phyloP scores from a whole-genome alignment of 2,329 filamentous ascomycete genomes.

The Cladosporium oxysporum region DNA sequence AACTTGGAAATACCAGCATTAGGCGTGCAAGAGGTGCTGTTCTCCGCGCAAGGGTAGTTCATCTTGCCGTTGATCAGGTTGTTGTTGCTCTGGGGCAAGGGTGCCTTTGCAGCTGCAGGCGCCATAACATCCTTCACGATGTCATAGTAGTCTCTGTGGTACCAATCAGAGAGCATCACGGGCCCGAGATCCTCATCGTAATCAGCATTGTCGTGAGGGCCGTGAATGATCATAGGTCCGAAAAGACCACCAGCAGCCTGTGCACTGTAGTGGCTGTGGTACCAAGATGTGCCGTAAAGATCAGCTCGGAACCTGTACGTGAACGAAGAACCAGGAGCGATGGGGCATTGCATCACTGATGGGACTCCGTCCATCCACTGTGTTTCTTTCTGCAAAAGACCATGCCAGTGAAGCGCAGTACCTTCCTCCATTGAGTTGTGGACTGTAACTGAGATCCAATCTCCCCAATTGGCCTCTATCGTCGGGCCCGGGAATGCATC shows the following conservation, averaged over 20 bases:
- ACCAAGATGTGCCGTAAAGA: conserved; percentile 46
- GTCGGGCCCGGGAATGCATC: conserved; percentile 34
- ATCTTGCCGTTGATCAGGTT: conserved; percentile 39
- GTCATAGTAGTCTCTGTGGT: conserved; percentile 38
- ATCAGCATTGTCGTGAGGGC: conserved; percentile 41
- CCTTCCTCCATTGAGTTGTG: conserved; percentile 43
- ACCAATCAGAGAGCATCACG: conserved; percentile 48
- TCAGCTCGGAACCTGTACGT: conserved; percentile 44
- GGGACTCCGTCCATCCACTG: conserved; percentile 55
- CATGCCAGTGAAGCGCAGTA: conserved; percentile 57
- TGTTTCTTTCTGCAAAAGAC: conserved; percentile 52
- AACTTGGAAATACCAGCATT: conserved; percentile 39
- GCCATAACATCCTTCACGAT: conserved; percentile 37
- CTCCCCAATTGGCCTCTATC: conserved; percentile 40
- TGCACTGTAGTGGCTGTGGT: conserved; percentile 45
- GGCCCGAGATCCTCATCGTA: conserved; percentile 50
- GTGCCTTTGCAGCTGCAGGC: conserved; percentile 24
- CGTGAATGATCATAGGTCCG: conserved; percentile 47
- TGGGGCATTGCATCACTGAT: conserved; percentile 49
- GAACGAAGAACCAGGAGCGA: conserved; percentile 40
- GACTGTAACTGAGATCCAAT: conserved; percentile 39
- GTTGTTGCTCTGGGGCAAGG: conserved; percentile 37
- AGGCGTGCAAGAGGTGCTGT: conserved; percentile 33
- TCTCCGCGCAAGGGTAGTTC: conserved; percentile 34
- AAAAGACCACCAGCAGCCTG: conserved; percentile 46